phyloP scores from a whole-genome alignment of 805 yeast genomes.

The Naumovozyma castellii region DNA sequence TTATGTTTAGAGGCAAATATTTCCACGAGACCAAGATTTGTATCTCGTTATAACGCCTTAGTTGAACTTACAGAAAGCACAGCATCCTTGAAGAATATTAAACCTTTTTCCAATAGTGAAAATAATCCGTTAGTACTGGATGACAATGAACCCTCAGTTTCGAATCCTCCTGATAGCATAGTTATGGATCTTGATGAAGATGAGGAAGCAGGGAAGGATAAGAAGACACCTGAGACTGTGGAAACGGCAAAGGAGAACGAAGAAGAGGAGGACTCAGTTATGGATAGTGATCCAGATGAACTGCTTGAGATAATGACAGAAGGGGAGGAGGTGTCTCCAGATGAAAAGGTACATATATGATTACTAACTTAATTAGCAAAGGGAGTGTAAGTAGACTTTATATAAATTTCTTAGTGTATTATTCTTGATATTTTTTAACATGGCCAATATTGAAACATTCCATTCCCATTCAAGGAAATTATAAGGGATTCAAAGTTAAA shows the following conservation, averaged over 20 bases:
- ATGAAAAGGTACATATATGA: too few relatives aligned
- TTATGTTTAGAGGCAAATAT: constrained; percentile 12
- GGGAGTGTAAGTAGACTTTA: background rate
- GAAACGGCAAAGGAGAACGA: background rate
- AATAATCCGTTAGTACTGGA: constrained; percentile 27
- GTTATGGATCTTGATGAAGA: constrained; percentile 22
- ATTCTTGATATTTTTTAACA: too few relatives aligned
- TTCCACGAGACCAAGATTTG: constrained; percentile 23
- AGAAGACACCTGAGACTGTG: background rate
- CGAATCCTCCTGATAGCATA: constrained; percentile 9
- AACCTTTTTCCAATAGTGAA: constrained; percentile 26
- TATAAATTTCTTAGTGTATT: too few relatives aligned
- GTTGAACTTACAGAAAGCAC: constrained; percentile 28
- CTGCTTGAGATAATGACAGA: constrained; percentile 11
- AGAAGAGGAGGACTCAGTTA: constrained; percentile 1
- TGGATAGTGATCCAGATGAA: constrained; percentile 11
- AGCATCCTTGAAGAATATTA: constrained; percentile 24
- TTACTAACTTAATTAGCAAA: too few relatives aligned
- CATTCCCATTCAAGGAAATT: too few relatives aligned
- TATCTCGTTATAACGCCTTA: constrained; percentile 27
- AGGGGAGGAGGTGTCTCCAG: background rate
- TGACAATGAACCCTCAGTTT: constrained; percentile 10
- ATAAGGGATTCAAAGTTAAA: too few relatives aligned
- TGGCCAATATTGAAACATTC: too few relatives aligned
- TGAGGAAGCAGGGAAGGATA: constrained; percentile 3